Base-by-base conservation (phyloP, 805 yeast species). In the Wickerhamomyces kurtzmanii region DNA sequence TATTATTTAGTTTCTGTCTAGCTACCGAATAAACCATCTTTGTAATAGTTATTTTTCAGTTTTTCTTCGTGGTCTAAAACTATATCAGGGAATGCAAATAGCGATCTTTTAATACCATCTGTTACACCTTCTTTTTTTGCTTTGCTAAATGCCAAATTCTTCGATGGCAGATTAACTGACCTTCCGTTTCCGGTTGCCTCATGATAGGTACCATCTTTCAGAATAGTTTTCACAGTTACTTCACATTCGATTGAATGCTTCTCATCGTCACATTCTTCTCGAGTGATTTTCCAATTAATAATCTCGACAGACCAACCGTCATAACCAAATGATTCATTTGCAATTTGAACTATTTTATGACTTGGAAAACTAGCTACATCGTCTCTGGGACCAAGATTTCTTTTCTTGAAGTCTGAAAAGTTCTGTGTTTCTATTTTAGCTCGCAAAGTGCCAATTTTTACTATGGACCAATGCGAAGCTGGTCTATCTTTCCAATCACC, bases 91-190 rank as follows among this genome's bases (percentile, higher is more conserved):
- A 85, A 83, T 37, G 79, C 75, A 36, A 93, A 59, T 29, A 87
- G 58, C 10, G 89, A 77, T 27, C 91, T 61, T 52, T 85, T 86
- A 32, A 80, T 53, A 0, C 82, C 96, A 49, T 82, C 87, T 0
- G 87, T 80, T n/a, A 78, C 68, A 1, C 94, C 91, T 42, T 81
- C 91, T 42, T 84, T 82, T 48, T 74, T 76, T 31, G 93, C 80
- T 46, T 82, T 85, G 30, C 74, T 84, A 47, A 69, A 78, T 1
- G 94, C 89, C 56, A 71, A 69, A 3, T 79, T 78, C 46, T 71
- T 76, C 6, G 63, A 56, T 11, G 68, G 65, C 29, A 78, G 62
- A 33, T 75, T 77, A 20, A 75, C 83, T 14, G 72, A 68, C 28
- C 66, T 69, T 5, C 94, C 94, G 36, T 71, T 68, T 0, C 96